Percentiles rank a stretch among this genome's conserved stretches.
Evolutionary conservation across 108 stramenopile species (phyloP).

Genomic region (Discostella stelligeroides): DNA sequence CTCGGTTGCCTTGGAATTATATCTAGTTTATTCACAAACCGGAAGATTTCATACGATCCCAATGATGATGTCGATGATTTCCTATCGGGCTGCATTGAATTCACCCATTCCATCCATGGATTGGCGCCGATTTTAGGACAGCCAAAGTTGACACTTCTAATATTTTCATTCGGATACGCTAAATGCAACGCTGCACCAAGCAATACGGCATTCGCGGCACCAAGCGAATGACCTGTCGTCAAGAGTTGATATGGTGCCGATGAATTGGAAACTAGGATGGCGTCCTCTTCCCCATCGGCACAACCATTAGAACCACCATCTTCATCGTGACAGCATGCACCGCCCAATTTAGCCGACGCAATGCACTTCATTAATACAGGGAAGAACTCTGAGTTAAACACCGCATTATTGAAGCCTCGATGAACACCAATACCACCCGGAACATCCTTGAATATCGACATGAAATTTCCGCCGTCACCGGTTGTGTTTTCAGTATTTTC

Average conservation of each 20-base stretch:
- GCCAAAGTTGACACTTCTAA: slow-evolving; percentile 78
- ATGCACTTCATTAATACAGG: slow-evolving; percentile 28
- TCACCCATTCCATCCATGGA: slow-evolving; percentile 59
- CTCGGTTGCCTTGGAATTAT: slow-evolving; percentile 78
- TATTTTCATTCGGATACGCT: slow-evolving; percentile 24
- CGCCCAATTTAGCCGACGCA: slow-evolving; percentile 45
- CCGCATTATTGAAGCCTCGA: slow-evolving; percentile 79
- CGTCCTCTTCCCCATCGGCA: too few relatives aligned
- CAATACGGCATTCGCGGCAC: slow-evolving; percentile 72
- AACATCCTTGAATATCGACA: slow-evolving; percentile 25
- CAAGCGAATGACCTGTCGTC: slow-evolving; percentile 80
- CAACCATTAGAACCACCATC: slow-evolving; percentile 9
- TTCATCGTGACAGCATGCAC: slow-evolving; percentile 9
- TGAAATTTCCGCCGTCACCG: slow-evolving; percentile 17
- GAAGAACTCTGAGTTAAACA: slow-evolving; percentile 57
- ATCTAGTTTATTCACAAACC: slow-evolving; percentile 72
- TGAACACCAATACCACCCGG: slow-evolving; percentile 58
- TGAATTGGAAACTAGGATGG: too few relatives aligned
- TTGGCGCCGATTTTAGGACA: slow-evolving; percentile 75
- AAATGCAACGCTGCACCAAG: slow-evolving; percentile 67
- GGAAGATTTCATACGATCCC: slow-evolving; percentile 34
- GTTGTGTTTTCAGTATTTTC: too few relatives aligned
- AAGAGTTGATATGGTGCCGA: slow-evolving; percentile 45
- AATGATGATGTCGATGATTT: slow-evolving; percentile 15
- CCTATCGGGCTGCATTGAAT: slow-evolving; percentile 37